Evolutionary conservation across 2,329 filamentous ascomycete species (phyloP).

Genomic region (Penicillium sp.): DNA sequence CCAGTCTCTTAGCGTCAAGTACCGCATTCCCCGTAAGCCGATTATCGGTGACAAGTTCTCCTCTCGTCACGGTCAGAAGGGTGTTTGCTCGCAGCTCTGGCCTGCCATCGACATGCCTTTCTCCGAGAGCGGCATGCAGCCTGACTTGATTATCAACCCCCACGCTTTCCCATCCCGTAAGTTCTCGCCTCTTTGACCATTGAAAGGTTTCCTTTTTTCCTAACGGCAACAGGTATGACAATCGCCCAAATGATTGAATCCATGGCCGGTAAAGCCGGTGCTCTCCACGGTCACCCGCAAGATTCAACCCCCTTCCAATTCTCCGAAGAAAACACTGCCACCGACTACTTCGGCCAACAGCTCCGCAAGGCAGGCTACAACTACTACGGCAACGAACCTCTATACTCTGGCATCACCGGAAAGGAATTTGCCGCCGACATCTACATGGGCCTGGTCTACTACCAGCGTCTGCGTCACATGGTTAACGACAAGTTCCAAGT

Average conservation of each 20-base stretch:
- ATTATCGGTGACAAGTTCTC: slow-evolving; percentile 99
- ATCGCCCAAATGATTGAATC: slow-evolving; percentile 99
- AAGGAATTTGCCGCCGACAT: slow-evolving; percentile 93
- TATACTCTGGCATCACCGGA: slow-evolving; percentile 97
- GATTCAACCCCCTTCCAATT: slow-evolving; percentile 96
- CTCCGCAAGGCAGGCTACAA: slow-evolving; percentile 94
- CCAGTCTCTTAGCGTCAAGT: slow-evolving; percentile 88
- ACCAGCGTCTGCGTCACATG: slow-evolving; percentile 98
- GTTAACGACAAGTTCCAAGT: slow-evolving; percentile 99
- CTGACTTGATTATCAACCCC: slow-evolving; percentile 97
- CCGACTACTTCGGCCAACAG: slow-evolving; percentile 94
- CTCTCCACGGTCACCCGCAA: slow-evolving; percentile 91
- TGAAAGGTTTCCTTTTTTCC: neutral
- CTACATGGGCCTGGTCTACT: slow-evolving; percentile 95
- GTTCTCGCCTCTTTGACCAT: slow-evolving; percentile 6
- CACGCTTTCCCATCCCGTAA: slow-evolving; percentile 94
- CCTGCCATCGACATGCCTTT: slow-evolving; percentile 93
- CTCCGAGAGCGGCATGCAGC: slow-evolving; percentile 92
- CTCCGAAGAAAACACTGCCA: slow-evolving; percentile 85
- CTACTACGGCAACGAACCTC: slow-evolving; percentile 96
- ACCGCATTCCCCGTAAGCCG: slow-evolving; percentile 83
- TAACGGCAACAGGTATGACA: slow-evolving; percentile 64
- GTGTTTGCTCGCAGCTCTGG: slow-evolving; percentile 96
- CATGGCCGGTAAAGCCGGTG: slow-evolving; percentile 89
- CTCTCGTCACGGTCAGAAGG: slow-evolving; percentile 96